phyloP scores from a whole-genome alignment of 495 filamentous ascomycete species.

The Beverwykella pulmonaria region DNA sequence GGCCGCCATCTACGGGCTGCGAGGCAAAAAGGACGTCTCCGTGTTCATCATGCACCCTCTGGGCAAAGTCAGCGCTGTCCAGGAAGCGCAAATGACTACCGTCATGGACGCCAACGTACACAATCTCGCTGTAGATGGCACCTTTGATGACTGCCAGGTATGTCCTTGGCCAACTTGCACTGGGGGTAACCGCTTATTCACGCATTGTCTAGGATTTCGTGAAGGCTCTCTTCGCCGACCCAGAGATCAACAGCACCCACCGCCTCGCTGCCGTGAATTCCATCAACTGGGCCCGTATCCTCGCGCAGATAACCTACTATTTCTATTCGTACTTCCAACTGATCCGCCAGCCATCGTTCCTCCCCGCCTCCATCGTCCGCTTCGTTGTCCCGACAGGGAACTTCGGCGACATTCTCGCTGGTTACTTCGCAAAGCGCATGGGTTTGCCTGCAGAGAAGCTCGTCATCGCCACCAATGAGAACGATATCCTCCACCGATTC shows the following conservation, averaged over 20 bases:
- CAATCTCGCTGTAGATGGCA: slow-evolving; percentile 80
- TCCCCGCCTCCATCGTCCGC: slow-evolving; percentile 61
- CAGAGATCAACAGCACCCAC: slow-evolving; percentile 69
- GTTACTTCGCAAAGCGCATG: slow-evolving; percentile 89
- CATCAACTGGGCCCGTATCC: slow-evolving; percentile 87
- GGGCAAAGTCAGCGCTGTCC: slow-evolving; percentile 79
- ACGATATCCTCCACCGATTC: slow-evolving; percentile 82
- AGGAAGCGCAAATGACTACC: slow-evolving; percentile 95
- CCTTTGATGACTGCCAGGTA: slow-evolving; percentile 93
- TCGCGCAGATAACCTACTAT: slow-evolving; percentile 94
- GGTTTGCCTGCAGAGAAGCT: slow-evolving; percentile 83
- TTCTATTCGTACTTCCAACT: slow-evolving; percentile 88
- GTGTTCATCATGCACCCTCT: slow-evolving; percentile 88
- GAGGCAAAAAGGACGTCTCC: slow-evolving; percentile 95
- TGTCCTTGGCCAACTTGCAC: slow-evolving; percentile 8
- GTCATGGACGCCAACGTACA: slow-evolving; percentile 85
- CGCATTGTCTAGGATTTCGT: slow-evolving; percentile 72
- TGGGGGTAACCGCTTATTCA: background rate
- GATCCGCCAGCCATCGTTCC: slow-evolving; percentile 53
- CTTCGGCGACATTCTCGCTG: slow-evolving; percentile 94
- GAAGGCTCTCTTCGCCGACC: slow-evolving; percentile 86
- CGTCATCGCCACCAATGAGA: slow-evolving; percentile 87
- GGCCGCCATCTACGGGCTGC: slow-evolving; percentile 93
- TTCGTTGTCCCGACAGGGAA: slow-evolving; percentile 90
- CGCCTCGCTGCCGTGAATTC: slow-evolving; percentile 86